These are phyloP conservation scores for Trichothecium roseum DNA, from an alignment of 2,329 filamentous ascomycete species.

Conservation along the genomic window DNA sequence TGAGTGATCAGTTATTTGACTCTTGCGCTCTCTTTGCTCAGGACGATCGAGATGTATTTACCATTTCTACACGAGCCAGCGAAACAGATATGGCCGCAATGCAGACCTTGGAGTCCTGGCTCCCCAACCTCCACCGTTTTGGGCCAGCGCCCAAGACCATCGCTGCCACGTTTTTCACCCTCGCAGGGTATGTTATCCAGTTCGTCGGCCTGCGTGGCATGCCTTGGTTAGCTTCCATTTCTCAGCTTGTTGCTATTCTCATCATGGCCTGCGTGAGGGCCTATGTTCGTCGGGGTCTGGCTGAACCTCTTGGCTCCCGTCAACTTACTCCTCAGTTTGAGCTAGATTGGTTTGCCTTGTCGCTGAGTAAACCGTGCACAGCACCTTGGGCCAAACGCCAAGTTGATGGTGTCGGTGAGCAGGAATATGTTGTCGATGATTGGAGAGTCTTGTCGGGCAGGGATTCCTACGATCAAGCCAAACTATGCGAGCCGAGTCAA, in stretches of 20 bases:
- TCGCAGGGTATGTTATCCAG: conserved; percentile 16
- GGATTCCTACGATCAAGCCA: background rate
- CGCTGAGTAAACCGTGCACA: conserved; percentile 3
- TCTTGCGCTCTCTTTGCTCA: conserved; percentile 13
- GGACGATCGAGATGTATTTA: no score
- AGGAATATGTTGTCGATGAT: no score
- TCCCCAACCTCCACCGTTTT: no score
- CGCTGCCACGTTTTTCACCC: conserved; percentile 7
- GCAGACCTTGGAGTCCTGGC: conserved; percentile 4
- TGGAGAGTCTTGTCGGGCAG: no score
- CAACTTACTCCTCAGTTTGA: conserved; percentile 12
- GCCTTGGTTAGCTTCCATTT: conserved; percentile 15
- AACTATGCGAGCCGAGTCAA: background rate
- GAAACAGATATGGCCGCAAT: no score
- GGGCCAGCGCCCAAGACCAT: no score
- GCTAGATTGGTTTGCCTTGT: conserved; percentile 16
- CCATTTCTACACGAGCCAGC: no score
- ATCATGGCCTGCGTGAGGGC: conserved; percentile 15
- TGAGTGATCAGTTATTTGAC: conserved; percentile 17
- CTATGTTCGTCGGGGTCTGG: conserved; percentile 13
- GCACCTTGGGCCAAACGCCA: conserved; percentile 5
- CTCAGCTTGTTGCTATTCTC: conserved; percentile 12
- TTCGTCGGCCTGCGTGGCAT: conserved; percentile 16
- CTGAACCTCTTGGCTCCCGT: no score
- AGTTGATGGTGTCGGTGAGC: no score